phyloP scores from a whole-genome alignment of 2,329 filamentous ascomycete genomes.

The Exserohilum rostratum region DNA sequence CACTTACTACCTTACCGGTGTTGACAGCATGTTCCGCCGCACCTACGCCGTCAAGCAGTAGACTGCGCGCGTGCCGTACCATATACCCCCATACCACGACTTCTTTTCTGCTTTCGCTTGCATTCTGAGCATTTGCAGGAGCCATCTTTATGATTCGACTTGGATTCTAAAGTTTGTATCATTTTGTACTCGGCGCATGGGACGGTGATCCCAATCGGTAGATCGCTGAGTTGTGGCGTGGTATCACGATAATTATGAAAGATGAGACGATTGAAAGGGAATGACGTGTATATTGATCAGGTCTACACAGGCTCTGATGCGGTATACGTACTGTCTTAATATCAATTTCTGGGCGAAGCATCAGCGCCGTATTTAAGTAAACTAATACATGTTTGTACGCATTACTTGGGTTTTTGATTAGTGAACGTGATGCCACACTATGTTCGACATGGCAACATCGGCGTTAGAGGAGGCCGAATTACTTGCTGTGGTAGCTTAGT shows the following conservation, averaged over 20 bases:
- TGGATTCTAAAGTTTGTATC: conserved; percentile 34
- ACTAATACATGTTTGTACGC: conserved; percentile 16
- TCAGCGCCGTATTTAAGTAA: conserved; percentile 22
- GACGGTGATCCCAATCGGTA: conserved; percentile 5
- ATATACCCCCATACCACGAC: conserved; percentile 9
- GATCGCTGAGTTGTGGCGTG: conserved; percentile 8
- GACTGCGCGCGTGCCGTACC: conserved; percentile 16
- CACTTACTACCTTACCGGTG: conserved; percentile 58
- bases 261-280: conserved; percentile 17
- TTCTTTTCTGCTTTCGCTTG: conserved; percentile 36
- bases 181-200: conserved; percentile 27
- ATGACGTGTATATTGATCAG: conserved; percentile 17
- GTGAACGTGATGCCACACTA: background rate
- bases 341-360: conserved; percentile 12
- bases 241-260: conserved; percentile 22
- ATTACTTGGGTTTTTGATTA: background rate
- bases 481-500: conserved; percentile 13
- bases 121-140: conserved; percentile 47
- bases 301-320: conserved; percentile 13
- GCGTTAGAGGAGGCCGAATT: background rate
- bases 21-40: conserved; percentile 60
- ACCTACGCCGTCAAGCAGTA: conserved; percentile 58
- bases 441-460: conserved; percentile 1
- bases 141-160: conserved; percentile 38
- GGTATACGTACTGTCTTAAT: conserved; percentile 18